These are phyloP conservation scores for Scortechinia acanthostroma DNA, from an alignment of 2,329 filamentous ascomycete species.

Conservation along the genomic window DNA sequence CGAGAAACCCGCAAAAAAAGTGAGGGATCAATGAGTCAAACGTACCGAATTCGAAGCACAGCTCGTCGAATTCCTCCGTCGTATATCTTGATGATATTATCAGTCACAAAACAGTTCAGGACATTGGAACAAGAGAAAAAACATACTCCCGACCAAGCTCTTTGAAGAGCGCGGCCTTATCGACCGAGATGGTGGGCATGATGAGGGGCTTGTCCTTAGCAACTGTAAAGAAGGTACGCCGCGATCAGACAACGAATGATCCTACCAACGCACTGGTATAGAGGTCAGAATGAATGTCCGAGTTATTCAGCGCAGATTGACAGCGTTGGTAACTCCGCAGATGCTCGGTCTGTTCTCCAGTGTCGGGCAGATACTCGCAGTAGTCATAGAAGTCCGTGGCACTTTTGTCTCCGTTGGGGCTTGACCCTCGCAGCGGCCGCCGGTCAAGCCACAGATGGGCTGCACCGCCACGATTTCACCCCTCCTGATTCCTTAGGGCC, in stretches of 20 bases:
- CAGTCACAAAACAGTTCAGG: constrained; percentile 6
- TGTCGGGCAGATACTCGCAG: no score
- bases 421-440: background rate
- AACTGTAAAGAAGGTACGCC: background rate
- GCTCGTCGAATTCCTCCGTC: constrained; percentile 87
- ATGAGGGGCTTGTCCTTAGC: constrained; percentile 21
- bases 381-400: background rate
- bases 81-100: constrained; percentile 56
- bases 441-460: background rate
- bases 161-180: constrained; percentile 93
- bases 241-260: background rate
- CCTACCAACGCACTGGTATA: no score
- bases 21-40: constrained; percentile 6
- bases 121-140: constrained; percentile 14
- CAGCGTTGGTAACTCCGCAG: no score
- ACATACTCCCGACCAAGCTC: constrained; percentile 80
- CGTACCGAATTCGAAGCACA: constrained; percentile 90
- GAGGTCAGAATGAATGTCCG: no score
- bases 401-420: no score
- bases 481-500: no score
- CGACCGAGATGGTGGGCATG: constrained; percentile 94
- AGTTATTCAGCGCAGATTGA: no score
- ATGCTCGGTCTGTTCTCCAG: no score
- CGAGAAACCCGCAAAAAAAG: constrained; percentile 14
- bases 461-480: background rate